Evolutionary conservation across 2,329 filamentous ascomycete species (phyloP), one percentile per base, ranked within the genome.

Genomic region (Camillea tinctor): DNA sequence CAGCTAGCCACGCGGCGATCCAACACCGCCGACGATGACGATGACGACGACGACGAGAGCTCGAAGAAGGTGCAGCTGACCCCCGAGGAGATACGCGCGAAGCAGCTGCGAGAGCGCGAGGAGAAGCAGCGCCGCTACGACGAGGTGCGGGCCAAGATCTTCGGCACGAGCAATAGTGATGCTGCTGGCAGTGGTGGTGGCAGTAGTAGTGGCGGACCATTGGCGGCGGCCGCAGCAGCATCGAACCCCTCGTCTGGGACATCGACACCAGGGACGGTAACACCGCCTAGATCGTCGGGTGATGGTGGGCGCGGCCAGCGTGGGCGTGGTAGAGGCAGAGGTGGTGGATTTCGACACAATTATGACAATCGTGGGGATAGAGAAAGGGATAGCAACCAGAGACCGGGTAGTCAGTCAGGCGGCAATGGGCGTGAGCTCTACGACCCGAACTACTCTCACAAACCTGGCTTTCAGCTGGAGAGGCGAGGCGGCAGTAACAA

Each of bases 61-160:
- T 76, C 79, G 57, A 87, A 85, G 72, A 84, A 85, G 64, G 79
- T 82, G 20, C 86, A 87, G 67, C 84, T 86, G 50, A 90, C 86
- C 0, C 84, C 89, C 3, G 91, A 94, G 68, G 90, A 97, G 77
- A 84, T 93, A 36, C 87, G 90, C 63, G 85, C 87, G 22, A 90
- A 90, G 71, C 91, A 93, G 56, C 87, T 92, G 72, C 83, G 85
- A 54, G 92, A 96, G 68, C 85, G 88, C 9, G 93, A 96, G 71
- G 93, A 96, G 77, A 97, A 95, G 79, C 91, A 96, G 78, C 88
- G 88, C 59, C 90, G 90, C 62, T 97, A 97, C 73, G 91, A 96
- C 62, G 93, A 97, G 77, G 91, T 88, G 5, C 84, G 94, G 26
- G 92, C 94, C 68, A 90, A 93, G 73, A 88, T 97, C 58, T 94